phyloP scores from a whole-genome alignment of 306 rosid genomes.

The Quercus berberidifolia region DNA sequence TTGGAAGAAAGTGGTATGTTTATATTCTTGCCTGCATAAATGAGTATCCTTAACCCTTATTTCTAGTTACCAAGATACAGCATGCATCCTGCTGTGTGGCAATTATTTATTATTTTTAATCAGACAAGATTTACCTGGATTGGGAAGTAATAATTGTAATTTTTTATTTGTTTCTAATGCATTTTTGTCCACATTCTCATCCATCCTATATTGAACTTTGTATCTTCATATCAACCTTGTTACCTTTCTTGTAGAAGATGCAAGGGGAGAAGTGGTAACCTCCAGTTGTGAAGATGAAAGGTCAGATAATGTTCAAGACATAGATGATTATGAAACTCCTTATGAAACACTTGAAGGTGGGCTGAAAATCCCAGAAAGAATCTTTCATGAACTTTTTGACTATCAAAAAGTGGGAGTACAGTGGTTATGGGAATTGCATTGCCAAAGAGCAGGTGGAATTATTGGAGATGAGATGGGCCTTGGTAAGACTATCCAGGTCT shows the following conservation, averaged over 20 bases:
- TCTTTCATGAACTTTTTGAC: constrained; percentile 83
- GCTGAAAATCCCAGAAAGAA: constrained; percentile 63
- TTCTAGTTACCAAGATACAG: neutral
- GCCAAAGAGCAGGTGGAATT: constrained; percentile 98
- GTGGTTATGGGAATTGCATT: constrained; percentile 99
- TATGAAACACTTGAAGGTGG: constrained; percentile 85
- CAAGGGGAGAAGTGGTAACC: constrained; percentile 31
- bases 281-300: constrained; percentile 59
- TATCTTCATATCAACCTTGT: constrained; percentile 13
- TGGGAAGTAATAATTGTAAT: neutral
- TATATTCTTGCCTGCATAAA: neutral
- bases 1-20: constrained; percentile 59
- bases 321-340: constrained; percentile 49
- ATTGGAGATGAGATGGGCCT: constrained; percentile 99
- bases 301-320: constrained; percentile 44
- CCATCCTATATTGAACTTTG: neutral
- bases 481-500: constrained; percentile 91
- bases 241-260: constrained; percentile 50
- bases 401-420: constrained; percentile 97
- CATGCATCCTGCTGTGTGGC: neutral
- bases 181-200: neutral
- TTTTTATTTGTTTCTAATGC: neutral
- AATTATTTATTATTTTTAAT: neutral
- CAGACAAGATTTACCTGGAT: neutral
- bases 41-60: neutral